phyloP scores from a whole-genome alignment of 2,329 filamentous ascomycete genomes.

The Diaporthe destruens region DNA sequence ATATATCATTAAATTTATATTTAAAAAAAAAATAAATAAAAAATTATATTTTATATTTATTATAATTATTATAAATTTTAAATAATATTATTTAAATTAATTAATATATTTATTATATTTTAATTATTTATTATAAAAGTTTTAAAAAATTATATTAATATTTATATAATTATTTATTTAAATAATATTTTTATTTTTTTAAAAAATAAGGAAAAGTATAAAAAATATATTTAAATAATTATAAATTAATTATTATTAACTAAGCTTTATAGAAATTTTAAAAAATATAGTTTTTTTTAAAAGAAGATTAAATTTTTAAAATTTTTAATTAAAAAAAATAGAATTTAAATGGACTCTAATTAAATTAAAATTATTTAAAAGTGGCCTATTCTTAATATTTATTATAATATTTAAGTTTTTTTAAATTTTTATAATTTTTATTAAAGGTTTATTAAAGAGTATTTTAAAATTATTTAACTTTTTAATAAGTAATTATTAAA shows the following conservation, averaged over 20 bases:
- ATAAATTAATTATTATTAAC: not conserved
- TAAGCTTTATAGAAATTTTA: not conserved
- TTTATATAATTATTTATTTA: constrained; percentile 3
- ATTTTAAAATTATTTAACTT: not conserved
- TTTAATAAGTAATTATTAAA: not conserved
- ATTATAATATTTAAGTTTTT: not conserved
- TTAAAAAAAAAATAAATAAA: not conserved
- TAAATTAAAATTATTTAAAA: not conserved
- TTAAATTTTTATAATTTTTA: not conserved
- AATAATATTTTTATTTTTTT: not conserved
- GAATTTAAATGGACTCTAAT: not conserved
- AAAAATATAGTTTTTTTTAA: not conserved
- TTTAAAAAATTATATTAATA: not conserved
- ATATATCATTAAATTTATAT: not conserved
- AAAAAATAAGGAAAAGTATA: not conserved
- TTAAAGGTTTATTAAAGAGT: not conserved
- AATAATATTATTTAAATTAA: not conserved
- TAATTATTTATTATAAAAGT: not conserved
- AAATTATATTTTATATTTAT: not conserved
- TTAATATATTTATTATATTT: not conserved
- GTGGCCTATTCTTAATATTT: not conserved
- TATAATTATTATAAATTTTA: not conserved
- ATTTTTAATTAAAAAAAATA: not conserved
- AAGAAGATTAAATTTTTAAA: not conserved
- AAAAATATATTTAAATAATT: not conserved